Percentiles rank a stretch among this genome's conserved stretches.
Evolutionary conservation across 305 asterid species (phyloP).

Genomic region (Fraxinus paxiana): DNA sequence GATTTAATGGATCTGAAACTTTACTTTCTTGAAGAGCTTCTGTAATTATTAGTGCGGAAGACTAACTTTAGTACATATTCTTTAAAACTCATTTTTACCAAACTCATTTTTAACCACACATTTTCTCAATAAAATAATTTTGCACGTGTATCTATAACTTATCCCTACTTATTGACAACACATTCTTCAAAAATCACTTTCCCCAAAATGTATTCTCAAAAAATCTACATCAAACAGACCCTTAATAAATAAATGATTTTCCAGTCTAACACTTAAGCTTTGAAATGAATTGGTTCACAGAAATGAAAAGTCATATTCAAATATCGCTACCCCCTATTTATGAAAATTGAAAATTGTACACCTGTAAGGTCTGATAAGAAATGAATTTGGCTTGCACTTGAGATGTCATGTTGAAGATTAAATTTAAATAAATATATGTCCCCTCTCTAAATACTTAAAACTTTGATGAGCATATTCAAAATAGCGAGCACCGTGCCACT

Average conservation of each 20-base stretch:
- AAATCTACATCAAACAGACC: background rate
- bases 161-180: background rate
- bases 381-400: background rate
- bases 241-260: background rate
- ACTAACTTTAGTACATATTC: background rate
- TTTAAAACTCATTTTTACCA: background rate
- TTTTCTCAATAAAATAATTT: background rate
- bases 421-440: background rate
- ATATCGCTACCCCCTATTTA: background rate
- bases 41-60: background rate
- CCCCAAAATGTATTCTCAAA: background rate
- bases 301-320: background rate
- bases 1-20: background rate
- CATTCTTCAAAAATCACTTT: background rate
- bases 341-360: background rate
- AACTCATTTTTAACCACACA: background rate
- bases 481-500: background rate
- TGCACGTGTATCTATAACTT: background rate
- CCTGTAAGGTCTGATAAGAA: background rate
- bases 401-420: background rate
- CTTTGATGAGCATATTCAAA: background rate
- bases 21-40: background rate
- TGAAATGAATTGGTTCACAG: background rate
- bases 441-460: background rate
- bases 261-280: background rate